Evolutionary conservation across 139 green algal species (phyloP).

Genomic region (Volvox africanus): DNA sequence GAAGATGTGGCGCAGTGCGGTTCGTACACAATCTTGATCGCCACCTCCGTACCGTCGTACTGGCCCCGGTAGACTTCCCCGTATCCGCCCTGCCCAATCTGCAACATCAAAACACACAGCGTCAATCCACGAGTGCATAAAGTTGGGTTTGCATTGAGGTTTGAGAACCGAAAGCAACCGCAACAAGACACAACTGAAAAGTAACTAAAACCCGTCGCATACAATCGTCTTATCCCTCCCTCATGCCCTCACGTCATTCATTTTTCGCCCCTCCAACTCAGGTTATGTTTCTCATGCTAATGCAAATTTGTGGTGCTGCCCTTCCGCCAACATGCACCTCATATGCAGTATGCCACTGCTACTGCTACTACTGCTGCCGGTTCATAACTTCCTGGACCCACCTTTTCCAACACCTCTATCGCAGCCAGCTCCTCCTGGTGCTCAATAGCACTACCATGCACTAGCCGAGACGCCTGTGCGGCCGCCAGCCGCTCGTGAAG

Average conservation of each 20-base stretch:
- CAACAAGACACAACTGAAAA: too few relatives aligned
- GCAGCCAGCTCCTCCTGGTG: slow-evolving; percentile 46
- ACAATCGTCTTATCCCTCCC: too few relatives aligned
- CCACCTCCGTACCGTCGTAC: slow-evolving; percentile 83
- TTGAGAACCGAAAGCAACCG: too few relatives aligned
- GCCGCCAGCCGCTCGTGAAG: slow-evolving; percentile 44
- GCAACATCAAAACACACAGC: not conserved
- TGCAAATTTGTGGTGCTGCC: too few relatives aligned
- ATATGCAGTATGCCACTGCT: too few relatives aligned
- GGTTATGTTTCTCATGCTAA: too few relatives aligned
- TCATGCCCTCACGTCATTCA: too few relatives aligned
- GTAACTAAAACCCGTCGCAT: too few relatives aligned
- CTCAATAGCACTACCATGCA: slow-evolving; percentile 32
- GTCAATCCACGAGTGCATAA: not conserved
- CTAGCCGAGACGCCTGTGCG: slow-evolving; percentile 24
- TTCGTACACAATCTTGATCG: slow-evolving; percentile 77
- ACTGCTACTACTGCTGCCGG: too few relatives aligned
- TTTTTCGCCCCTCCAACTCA: too few relatives aligned
- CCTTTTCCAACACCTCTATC: slow-evolving; percentile 44
- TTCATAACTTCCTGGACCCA: not conserved
- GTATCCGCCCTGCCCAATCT: slow-evolving; percentile 83
- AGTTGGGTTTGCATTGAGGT: too few relatives aligned
- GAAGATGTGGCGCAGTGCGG: not conserved
- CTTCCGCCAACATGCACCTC: too few relatives aligned
- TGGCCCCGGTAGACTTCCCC: slow-evolving; percentile 73